Evolutionary conservation across 2,329 filamentous ascomycete species (phyloP), one percentile per base, ranked within the genome.

Genomic region (Colletotrichum simmondsii): DNA sequence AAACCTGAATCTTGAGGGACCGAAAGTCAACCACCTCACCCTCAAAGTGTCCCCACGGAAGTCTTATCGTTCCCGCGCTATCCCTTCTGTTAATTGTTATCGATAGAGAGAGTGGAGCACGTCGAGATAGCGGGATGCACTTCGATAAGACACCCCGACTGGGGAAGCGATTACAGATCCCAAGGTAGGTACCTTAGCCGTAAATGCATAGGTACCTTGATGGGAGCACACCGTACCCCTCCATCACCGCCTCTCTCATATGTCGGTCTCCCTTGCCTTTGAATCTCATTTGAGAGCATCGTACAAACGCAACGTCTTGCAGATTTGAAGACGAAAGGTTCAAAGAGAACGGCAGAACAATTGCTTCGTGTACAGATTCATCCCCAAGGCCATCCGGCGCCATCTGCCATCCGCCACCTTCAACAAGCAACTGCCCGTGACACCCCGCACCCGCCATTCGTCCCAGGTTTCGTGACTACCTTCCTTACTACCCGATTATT

Each of bases 101-200:
- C 67, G 37, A 58, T 70, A 65, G 19, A 16, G 42, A 22, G 32
- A 60, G 68, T 52, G 56, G 64, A 14, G 28, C 12, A 10, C 14
- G 35, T 24, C 58, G 28, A 68, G 69, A 72, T 59, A 49, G 54
- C 53, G 59, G 65, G 42, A 60, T 54, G 65, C 65, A 46, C 70
- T 60, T 46, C 70, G 70, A 72, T 64, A 72, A 60, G 53, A 58
- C 42, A 49, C 63, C 70, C 60, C 56, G 59, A 46, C 65, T n/a
- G 59, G 66, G 66, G 68, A 56, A 57, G 46, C n/a, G 28, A 52
- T 28, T 42, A 42, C 37, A 42, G 37, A 42, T 7, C 37, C 37
- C 37, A 42, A 42, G 56, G n/a, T 54, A n/a, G n/a, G n/a, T n/a
- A 46, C 22, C 37, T 19, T 5, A 46, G 28, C 30, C 30, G 14